Evolutionary conservation across 805 yeast genomes (phyloP).

Genomic region (Candida gorgasii): DNA sequence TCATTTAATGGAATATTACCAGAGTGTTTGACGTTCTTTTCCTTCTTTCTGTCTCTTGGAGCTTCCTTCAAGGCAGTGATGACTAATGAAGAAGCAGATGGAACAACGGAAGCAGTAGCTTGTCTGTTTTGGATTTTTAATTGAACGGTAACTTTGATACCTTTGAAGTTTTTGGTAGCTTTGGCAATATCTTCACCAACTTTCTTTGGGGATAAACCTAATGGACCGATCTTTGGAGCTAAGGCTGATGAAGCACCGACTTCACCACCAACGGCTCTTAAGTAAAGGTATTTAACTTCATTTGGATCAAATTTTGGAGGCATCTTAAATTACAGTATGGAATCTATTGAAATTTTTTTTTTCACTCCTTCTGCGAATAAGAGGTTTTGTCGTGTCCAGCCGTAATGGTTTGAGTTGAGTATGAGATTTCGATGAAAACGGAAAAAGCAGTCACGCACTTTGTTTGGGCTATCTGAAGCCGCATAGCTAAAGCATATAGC

Average conservation of each 20-base stretch:
- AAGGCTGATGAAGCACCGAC: conserved; percentile 99
- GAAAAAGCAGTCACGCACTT: conserved; percentile 4
- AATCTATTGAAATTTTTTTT: conserved; percentile 17
- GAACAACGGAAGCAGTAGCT: conserved; percentile 97
- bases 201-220: conserved; percentile 99
- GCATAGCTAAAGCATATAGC: neutral
- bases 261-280: conserved; percentile 99
- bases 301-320: conserved; percentile 98
- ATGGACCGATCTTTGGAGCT: conserved; percentile 99
- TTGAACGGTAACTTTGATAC: conserved; percentile 98
- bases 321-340: conserved; percentile 47
- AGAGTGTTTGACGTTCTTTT: conserved; percentile 98
- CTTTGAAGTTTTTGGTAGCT: conserved; percentile 99
- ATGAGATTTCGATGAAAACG: neutral
- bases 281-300: conserved; percentile 97
- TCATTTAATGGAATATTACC: conserved; percentile 98
- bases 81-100: conserved; percentile 98
- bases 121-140: conserved; percentile 99
- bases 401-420: neutral
- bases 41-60: conserved; percentile 99
- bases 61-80: conserved; percentile 99
- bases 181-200: conserved; percentile 99
- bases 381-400: neutral
- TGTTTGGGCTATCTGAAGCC: conserved; percentile 3
- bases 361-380: neutral